These are phyloP conservation scores for Aspergillus spinulosporus DNA, from an alignment of 2,329 filamentous ascomycete genomes.

Conservation along the genomic window DNA sequence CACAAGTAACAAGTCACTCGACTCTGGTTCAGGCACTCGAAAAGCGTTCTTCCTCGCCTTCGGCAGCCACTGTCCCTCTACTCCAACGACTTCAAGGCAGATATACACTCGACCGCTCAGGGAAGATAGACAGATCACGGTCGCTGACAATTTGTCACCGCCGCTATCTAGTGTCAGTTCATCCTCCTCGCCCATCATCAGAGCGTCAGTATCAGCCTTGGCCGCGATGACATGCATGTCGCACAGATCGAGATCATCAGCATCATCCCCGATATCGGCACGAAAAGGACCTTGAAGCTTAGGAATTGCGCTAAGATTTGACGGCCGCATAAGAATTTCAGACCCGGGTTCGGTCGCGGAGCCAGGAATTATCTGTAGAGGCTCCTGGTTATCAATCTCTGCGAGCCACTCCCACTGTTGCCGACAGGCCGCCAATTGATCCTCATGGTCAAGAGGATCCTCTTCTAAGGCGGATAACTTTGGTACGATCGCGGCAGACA, in stretches of 20 bases:
- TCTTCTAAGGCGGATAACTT: conserved; percentile 56
- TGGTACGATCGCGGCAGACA: conserved; percentile 79
- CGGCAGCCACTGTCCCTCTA: conserved; percentile 65
- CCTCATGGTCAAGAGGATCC: conserved; percentile 44
- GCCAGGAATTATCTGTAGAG: conserved; percentile 40
- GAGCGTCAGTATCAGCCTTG: conserved; percentile 53
- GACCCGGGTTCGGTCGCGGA: conserved; percentile 43
- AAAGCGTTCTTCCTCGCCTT: conserved; percentile 44
- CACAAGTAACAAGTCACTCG: conserved; percentile 46
- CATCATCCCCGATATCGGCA: conserved; percentile 50
- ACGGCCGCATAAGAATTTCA: conserved; percentile 59
- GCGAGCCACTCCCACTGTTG: conserved; percentile 63
- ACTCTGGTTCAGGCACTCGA: conserved; percentile 42
- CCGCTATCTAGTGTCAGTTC: conserved; percentile 43
- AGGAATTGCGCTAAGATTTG: conserved; percentile 56
- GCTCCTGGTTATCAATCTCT: conserved; percentile 57
- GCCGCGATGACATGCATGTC: conserved; percentile 61
- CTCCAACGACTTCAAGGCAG: conserved; percentile 61
- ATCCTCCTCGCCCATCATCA: conserved; percentile 54
- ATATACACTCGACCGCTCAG: conserved; percentile 57
- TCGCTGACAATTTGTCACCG: conserved; percentile 55
- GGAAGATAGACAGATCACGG: conserved; percentile 60
- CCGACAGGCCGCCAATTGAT: conserved; percentile 49
- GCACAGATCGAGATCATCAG: conserved; percentile 58
- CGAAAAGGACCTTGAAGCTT: conserved; percentile 64